phyloP scores from a whole-genome alignment of 2,329 filamentous ascomycete genomes.

The Amesomyces nigricolor region DNA sequence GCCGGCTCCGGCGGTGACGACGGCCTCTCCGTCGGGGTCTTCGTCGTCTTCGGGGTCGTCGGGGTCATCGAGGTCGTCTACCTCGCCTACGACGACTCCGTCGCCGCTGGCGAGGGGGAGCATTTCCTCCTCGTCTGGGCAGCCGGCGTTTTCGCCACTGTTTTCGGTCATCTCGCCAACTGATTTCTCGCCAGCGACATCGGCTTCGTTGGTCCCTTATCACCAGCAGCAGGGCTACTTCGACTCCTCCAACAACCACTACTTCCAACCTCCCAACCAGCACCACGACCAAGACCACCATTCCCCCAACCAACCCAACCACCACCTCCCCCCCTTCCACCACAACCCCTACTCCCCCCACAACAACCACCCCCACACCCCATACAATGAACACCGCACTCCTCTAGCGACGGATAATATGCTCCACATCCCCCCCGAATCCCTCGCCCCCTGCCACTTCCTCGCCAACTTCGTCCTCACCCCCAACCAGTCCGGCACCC shows the following conservation, averaged over 20 bases:
- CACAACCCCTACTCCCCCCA: neutral
- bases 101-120: slow-evolving; percentile 10
- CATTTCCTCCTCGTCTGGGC: no score
- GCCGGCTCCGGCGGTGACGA: slow-evolving; percentile 21
- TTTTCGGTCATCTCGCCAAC: neutral
- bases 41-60: slow-evolving; percentile 31
- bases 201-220: no score
- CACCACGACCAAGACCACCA: neutral
- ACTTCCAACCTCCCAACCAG: neutral
- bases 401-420: slow-evolving; percentile 3
- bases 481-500: slow-evolving; percentile 43
- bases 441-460: slow-evolving; percentile 55
- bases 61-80: neutral
- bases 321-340: neutral
- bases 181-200: neutral
- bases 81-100: neutral
- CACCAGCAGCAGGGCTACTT: no score
- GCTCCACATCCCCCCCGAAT: slow-evolving; percentile 45
- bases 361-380: slow-evolving; percentile 27
- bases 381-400: no score
- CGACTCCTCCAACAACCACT: slow-evolving; percentile 11
- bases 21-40: slow-evolving; percentile 5
- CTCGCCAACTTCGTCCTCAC: slow-evolving; percentile 55
- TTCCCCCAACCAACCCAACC: neutral
- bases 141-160: neutral